A percentile compares a stretch with the other conserved stretches of the same genome.
phyloP scores from a whole-genome alignment of 2,329 filamentous ascomycete genomes.

The Dactylellina parvicollis region DNA sequence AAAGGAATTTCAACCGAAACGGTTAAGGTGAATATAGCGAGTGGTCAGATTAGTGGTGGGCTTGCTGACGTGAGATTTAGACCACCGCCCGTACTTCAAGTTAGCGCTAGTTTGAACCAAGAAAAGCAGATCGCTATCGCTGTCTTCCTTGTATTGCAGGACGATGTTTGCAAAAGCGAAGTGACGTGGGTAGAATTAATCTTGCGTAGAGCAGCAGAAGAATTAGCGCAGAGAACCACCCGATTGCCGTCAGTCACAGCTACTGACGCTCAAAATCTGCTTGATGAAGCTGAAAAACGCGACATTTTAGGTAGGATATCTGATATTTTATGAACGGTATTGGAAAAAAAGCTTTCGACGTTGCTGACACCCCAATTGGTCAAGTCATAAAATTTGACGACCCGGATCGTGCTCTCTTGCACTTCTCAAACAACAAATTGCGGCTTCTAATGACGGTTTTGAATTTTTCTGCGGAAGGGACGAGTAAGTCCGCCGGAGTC shows the following conservation, averaged over 20 bases:
- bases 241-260: no score
- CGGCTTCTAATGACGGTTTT: slow-evolving; percentile 40
- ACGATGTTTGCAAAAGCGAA: slow-evolving; percentile 78
- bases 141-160: slow-evolving; percentile 77
- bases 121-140: slow-evolving; percentile 81
- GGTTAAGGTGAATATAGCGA: slow-evolving; percentile 57
- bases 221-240: no score
- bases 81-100: slow-evolving; percentile 81
- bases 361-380: no score
- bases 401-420: slow-evolving; percentile 61
- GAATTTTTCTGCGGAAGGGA: slow-evolving; percentile 10
- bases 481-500: slow-evolving; percentile 61
- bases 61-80: slow-evolving; percentile 56
- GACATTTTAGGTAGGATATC: no score
- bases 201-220: slow-evolving; percentile 73
- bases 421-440: slow-evolving; percentile 55
- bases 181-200: slow-evolving; percentile 84
- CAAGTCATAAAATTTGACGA: slow-evolving; percentile 66
- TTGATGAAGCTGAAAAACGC: no score
- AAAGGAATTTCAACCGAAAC: slow-evolving; percentile 68
- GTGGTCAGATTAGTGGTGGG: not conserved
- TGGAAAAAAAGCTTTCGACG: no score
- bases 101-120: slow-evolving; percentile 73
- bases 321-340: not conserved
- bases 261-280: no score